Percentiles rank a stretch among this genome's conserved stretches.
Conservation (phyloP, 306 rosid species). For the Neltuma alba region DNA sequence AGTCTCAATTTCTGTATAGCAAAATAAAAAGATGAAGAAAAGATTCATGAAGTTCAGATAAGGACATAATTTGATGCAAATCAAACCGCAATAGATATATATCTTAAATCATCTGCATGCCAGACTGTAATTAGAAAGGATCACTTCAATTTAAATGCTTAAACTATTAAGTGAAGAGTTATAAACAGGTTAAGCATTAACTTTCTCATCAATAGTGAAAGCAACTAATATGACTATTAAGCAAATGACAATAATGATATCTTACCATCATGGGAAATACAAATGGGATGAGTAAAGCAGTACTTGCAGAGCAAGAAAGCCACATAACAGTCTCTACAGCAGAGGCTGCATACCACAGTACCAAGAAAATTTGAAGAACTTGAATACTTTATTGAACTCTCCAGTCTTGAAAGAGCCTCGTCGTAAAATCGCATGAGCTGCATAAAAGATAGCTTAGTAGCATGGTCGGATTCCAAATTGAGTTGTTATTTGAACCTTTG, state of each 20-base stretch:
- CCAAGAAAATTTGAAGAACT: slow-evolving; percentile 29
- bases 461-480: slow-evolving; percentile 29
- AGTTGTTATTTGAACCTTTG: slow-evolving; percentile 12
- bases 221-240: background rate
- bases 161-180: background rate
- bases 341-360: slow-evolving; percentile 30
- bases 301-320: slow-evolving; percentile 39
- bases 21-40: background rate
- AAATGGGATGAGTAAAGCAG: slow-evolving; percentile 42
- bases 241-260: background rate
- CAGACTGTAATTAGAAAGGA: too few relatives aligned
- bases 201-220: background rate
- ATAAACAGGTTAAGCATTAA: background rate
- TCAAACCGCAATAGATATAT: background rate
- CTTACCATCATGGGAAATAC: slow-evolving; percentile 51
- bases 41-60: background rate
- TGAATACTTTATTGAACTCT: background rate
- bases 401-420: slow-evolving; percentile 16
- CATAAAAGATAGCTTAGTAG: slow-evolving; percentile 31
- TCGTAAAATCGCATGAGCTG: slow-evolving; percentile 37
- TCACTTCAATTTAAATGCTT: background rate
- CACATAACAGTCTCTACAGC: slow-evolving; percentile 47
- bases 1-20: slow-evolving; percentile 24
- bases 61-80: background rate
- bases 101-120: background rate